Evolutionary conservation across 192 early-diverging fungal species (phyloP).

Genomic region (Dimargaris cristalligena): DNA sequence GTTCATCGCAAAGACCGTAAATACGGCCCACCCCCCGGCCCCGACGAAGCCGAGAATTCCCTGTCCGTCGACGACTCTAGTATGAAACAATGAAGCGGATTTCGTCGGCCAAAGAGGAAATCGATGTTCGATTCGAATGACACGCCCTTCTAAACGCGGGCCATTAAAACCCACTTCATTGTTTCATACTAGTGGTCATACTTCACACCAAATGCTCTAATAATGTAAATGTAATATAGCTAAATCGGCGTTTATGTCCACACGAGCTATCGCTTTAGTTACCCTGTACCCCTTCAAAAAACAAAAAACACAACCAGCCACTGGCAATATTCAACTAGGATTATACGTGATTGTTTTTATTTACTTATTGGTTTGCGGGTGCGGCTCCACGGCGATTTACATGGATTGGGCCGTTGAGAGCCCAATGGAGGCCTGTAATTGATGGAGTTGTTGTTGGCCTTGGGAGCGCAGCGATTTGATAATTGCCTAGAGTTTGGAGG

Average conservation of each 20-base stretch:
- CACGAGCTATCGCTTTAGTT: background rate
- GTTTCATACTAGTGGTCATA: too few relatives aligned
- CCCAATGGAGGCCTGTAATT: conserved; percentile 1
- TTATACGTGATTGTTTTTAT: background rate
- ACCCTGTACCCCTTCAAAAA: background rate
- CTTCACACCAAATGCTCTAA: too few relatives aligned
- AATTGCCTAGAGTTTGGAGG: background rate
- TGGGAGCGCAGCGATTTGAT: conserved; percentile 10
- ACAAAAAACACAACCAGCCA: background rate
- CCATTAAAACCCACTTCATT: too few relatives aligned
- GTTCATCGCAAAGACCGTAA: conserved; percentile 1
- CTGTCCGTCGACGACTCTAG: too few relatives aligned
- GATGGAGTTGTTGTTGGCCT: conserved; percentile 5
- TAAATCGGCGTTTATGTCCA: too few relatives aligned
- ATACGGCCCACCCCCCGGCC: background rate
- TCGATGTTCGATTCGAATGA: too few relatives aligned
- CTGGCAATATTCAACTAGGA: background rate
- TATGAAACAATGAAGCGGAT: too few relatives aligned
- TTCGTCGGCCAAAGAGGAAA: too few relatives aligned
- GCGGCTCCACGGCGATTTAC: background rate
- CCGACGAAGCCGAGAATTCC: too few relatives aligned
- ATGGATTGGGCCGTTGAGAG: background rate
- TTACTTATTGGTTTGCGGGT: background rate
- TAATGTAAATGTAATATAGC: too few relatives aligned
- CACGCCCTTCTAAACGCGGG: too few relatives aligned